phyloP scores from a whole-genome alignment of 1,139 yeast species.

The Candida glucosophila region DNA sequence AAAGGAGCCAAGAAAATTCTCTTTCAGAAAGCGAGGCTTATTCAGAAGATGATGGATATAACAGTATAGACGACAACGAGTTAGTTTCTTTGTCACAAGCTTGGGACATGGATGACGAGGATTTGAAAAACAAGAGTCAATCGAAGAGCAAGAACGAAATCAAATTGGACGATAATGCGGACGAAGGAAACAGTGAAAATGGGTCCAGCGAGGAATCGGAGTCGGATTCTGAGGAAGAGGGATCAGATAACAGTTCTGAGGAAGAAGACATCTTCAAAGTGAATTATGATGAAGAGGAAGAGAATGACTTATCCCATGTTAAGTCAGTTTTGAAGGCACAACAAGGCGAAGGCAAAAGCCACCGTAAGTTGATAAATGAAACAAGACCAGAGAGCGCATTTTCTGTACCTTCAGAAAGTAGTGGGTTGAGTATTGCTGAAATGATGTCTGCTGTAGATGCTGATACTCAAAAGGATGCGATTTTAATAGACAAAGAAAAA shows the following conservation, averaged over 20 bases:
- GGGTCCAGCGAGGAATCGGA: slow-evolving; percentile 13
- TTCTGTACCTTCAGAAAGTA: slow-evolving; percentile 52
- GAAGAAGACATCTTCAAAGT: slow-evolving; percentile 12
- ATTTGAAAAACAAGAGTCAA: slow-evolving; percentile 15
- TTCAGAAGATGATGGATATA: slow-evolving; percentile 36
- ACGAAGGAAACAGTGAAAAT: slow-evolving; percentile 17
- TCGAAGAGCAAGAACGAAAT: slow-evolving; percentile 18
- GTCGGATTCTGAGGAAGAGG: slow-evolving; percentile 20
- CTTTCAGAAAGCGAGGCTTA: slow-evolving; percentile 17
- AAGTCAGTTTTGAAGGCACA: slow-evolving; percentile 23
- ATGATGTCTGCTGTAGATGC: slow-evolving; percentile 61
- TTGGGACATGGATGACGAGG: slow-evolving; percentile 76
- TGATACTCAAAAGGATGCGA: slow-evolving; percentile 37
- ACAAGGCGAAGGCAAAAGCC: slow-evolving; percentile 28
- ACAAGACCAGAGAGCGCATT: slow-evolving; percentile 64
- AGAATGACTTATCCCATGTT: slow-evolving; percentile 25
- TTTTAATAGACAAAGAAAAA: slow-evolving; percentile 37
- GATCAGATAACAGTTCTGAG: slow-evolving; percentile 11
- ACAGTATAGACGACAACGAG: slow-evolving; percentile 62
- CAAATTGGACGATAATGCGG: slow-evolving; percentile 37
- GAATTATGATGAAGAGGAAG: slow-evolving; percentile 22
- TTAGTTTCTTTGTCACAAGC: slow-evolving; percentile 73
- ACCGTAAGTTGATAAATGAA: slow-evolving; percentile 35
- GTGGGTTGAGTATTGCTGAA: slow-evolving; percentile 60
- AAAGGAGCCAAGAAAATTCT: slow-evolving; percentile 11